phyloP scores from a whole-genome alignment of 495 filamentous ascomycete species.

The Evansstolkia leycettana region DNA sequence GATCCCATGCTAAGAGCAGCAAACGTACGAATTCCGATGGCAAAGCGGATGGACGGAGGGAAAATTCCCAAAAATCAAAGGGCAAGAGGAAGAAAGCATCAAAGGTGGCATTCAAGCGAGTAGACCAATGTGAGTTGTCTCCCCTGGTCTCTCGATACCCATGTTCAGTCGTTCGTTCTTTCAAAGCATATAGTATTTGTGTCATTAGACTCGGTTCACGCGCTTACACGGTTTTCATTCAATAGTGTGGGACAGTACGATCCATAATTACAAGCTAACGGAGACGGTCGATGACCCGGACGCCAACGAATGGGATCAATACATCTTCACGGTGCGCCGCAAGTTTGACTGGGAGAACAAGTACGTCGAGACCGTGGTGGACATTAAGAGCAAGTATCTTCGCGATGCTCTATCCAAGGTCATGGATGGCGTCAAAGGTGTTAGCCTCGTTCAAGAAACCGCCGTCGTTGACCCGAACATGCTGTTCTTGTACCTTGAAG shows the following conservation, averaged over 20 bases:
- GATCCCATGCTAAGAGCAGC: conserved; percentile 1
- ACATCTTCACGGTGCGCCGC: conserved; percentile 75
- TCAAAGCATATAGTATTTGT: neutral
- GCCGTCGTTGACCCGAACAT: conserved; percentile 74
- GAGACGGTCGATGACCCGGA: conserved; percentile 63
- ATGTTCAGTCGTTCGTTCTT: neutral
- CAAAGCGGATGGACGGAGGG: conserved; percentile 1
- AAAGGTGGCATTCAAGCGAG: conserved; percentile 72
- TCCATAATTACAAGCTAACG: conserved; percentile 73
- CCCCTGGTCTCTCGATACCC: neutral
- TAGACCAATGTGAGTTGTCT: conserved; percentile 53
- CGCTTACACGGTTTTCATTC: neutral
- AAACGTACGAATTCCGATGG: conserved; percentile 6
- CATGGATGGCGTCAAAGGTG: conserved; percentile 70
- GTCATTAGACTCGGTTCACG: neutral
- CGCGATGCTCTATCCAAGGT: conserved; percentile 61
- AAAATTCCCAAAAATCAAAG: conserved; percentile 14
- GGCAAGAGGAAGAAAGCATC: conserved; percentile 39
- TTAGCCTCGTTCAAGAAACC: conserved; percentile 70
- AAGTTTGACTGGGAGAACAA: conserved; percentile 85
- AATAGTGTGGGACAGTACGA: conserved; percentile 61
- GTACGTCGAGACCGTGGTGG: conserved; percentile 63
- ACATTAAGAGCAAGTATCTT: conserved; percentile 76
- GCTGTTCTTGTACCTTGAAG: conserved; percentile 79
- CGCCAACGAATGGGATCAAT: conserved; percentile 71